Base-by-base conservation (phyloP, 148 eudicot genomes). In the Diospyros kaki region DNA sequence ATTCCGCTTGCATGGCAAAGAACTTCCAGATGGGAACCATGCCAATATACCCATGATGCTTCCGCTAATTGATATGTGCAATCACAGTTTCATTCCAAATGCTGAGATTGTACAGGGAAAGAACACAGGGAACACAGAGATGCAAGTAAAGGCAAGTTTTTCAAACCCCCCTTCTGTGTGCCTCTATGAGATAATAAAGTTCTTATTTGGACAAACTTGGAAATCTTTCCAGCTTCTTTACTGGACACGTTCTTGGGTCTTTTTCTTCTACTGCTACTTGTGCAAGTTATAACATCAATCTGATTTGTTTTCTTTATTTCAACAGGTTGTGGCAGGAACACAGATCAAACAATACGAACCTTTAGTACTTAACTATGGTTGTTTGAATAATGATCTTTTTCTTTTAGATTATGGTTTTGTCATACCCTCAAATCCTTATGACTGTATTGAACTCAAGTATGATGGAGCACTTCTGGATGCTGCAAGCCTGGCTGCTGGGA, bases 11-110 rank as follows among this genome's bases (percentile, higher is more conserved):
- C 78, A 87, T 77, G 91, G 92, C 52, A 73, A 79, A 72, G 87
- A 85, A 80, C 82, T 77, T 59, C 65, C 81, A 60, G 85, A 84
- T 83, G 89, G 93, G 62, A 73, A 76, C 73, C 89, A 64, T 59
- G 54, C 58, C 61, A 82, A 84, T 80, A 75, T 83, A 11, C 98
- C 97, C 5, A 94, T 92, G 98, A 86, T 94, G 97, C 93, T 94
- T 75, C 98, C 98, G 73, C 89, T 94, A 63, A 89, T 94, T 75
- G 97, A 94, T 79, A 94, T 94, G 96, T 94, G 98, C 89, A 94
- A 94, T 78, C 98, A 94, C 82, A 92, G 97, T 85, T 94, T 94
- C 79, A 44, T 18, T 75, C 91, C 97, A 15, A 94, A 94, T 78
- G 91, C 97, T 48, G 83, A 92, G 79, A 92, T 94, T 72, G 82